A percentile compares a stretch with the other conserved stretches of the same genome.
phyloP scores from a whole-genome alignment of 306 rosid genomes.

The Acacia confusa region DNA sequence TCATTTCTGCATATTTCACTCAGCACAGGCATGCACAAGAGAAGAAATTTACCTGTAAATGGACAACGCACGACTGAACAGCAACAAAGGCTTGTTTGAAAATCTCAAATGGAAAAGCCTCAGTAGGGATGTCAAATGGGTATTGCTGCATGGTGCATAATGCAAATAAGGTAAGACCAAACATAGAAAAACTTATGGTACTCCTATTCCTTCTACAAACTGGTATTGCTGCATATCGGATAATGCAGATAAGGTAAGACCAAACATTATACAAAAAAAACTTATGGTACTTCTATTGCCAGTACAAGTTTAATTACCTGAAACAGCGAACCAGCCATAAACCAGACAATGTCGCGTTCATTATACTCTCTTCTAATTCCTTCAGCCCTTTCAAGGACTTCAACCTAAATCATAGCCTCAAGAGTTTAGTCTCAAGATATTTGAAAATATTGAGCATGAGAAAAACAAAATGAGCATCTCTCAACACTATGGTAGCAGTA shows the following conservation, averaged over 20 bases:
- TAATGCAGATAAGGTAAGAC: constrained; percentile 34
- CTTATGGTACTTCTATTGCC: constrained; percentile 2
- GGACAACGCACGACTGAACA: constrained; percentile 97
- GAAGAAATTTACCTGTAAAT: constrained; percentile 71
- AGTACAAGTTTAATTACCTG: constrained; percentile 56
- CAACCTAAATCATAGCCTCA: constrained; percentile 60
- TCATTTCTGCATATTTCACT: constrained; percentile 1
- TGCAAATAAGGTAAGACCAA: constrained; percentile 32
- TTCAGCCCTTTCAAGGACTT: constrained; percentile 76
- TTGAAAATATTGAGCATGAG: constrained; percentile 29
- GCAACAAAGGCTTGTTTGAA: constrained; percentile 99
- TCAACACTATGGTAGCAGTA: background rate
- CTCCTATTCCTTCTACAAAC: constrained; percentile 34
- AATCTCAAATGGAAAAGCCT: constrained; percentile 91
- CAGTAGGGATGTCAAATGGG: constrained; percentile 95
- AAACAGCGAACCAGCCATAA: constrained; percentile 99
- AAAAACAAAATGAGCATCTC: background rate
- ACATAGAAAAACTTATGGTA: background rate
- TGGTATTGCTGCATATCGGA: constrained; percentile 85
- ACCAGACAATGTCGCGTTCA: constrained; percentile 98
- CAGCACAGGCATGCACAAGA: background rate
- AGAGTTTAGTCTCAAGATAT: constrained; percentile 28
- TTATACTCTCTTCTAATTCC: constrained; percentile 92
- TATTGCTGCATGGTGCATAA: constrained; percentile 75
- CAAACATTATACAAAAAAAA: background rate